phyloP scores from a whole-genome alignment of 2,329 filamentous ascomycete species.

The Botryotinia globosa region DNA sequence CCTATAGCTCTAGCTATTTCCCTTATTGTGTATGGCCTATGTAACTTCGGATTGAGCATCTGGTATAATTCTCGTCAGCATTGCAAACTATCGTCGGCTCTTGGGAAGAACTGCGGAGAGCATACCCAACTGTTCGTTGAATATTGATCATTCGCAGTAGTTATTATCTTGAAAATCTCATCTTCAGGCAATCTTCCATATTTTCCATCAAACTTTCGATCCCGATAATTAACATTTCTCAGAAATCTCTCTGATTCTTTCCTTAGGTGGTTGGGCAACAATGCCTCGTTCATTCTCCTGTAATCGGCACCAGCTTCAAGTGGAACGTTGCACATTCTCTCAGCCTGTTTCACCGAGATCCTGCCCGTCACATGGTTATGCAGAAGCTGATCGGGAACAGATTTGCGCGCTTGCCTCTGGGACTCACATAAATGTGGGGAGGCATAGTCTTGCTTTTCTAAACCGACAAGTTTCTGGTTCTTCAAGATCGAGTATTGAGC shows the following conservation, averaged over 20 bases:
- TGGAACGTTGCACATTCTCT: slow-evolving; percentile 21
- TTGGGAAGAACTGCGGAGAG: background rate
- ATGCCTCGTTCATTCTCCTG: background rate
- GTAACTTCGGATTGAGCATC: slow-evolving; percentile 1
- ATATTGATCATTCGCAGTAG: background rate
- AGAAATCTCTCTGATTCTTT: no score
- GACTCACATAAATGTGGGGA: slow-evolving; percentile 18
- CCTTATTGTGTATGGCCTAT: slow-evolving; percentile 16
- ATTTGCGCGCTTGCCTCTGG: slow-evolving; percentile 20
- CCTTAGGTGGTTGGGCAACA: background rate
- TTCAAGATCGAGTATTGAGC: background rate
- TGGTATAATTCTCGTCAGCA: slow-evolving; percentile 5
- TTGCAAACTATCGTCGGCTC: background rate
- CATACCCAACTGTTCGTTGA: background rate
- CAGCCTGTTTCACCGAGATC: background rate
- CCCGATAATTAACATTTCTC: background rate
- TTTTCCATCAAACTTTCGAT: background rate
- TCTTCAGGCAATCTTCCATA: background rate
- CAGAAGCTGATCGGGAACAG: background rate
- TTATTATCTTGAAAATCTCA: slow-evolving; percentile 8
- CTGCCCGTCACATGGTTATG: slow-evolving; percentile 20
- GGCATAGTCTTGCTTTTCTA: slow-evolving; percentile 18
- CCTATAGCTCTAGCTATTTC: slow-evolving; percentile 26
- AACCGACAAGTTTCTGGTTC: background rate
- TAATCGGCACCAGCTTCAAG: slow-evolving; percentile 18